Percentiles rank a stretch among this genome's conserved stretches.
Evolutionary conservation across 306 rosid species (phyloP).

Genomic region (Cyamopsis tetragonoloba): DNA sequence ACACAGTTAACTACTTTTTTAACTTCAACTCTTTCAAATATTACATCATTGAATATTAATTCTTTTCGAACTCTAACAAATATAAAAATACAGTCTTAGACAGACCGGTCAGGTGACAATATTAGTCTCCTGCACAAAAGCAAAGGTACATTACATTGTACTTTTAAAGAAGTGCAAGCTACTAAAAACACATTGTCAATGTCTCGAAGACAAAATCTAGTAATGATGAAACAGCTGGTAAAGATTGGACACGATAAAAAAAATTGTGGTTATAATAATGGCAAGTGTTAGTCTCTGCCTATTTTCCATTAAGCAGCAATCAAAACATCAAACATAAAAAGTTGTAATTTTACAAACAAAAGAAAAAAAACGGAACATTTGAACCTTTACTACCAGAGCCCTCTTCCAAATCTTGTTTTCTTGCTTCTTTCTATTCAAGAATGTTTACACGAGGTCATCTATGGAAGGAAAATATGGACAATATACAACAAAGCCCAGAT

Average conservation of each 20-base stretch:
- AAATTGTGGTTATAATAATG: background rate
- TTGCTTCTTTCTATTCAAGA: background rate
- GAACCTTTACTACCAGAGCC: background rate
- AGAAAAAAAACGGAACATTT: background rate
- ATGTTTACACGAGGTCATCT: background rate
- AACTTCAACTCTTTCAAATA: no score
- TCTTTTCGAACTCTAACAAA: no score
- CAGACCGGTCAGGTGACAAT: background rate
- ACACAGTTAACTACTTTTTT: background rate
- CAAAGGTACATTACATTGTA: background rate
- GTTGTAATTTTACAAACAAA: background rate
- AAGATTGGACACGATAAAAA: background rate
- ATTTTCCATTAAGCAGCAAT: background rate
- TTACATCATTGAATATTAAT: no score
- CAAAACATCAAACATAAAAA: background rate
- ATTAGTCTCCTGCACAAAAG: slow-evolving; percentile 8
- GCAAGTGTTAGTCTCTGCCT: background rate
- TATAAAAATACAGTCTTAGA: no score
- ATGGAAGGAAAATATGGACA: background rate
- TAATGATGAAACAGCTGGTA: background rate
- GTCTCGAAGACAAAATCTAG: background rate
- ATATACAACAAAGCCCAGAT: no score
- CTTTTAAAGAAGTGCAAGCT: background rate
- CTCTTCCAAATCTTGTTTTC: background rate
- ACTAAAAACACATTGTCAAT: background rate